Conservation (phyloP, 2,329 filamentous ascomycete genomes). For the Dendrostoma leiphaemia region DNA sequence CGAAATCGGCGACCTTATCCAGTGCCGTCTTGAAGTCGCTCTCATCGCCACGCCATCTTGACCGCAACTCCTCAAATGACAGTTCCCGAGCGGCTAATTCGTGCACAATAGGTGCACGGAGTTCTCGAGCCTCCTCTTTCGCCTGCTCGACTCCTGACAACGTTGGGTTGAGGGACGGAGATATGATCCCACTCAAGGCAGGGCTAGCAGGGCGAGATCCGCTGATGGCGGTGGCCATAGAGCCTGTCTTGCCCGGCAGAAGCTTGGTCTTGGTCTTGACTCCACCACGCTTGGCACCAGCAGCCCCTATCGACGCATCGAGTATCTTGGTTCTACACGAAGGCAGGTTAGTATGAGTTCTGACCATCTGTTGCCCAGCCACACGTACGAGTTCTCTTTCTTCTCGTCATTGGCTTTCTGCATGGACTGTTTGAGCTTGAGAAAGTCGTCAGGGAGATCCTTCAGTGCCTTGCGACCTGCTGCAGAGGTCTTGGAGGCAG, state of each 20-base stretch:
- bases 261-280: constrained; percentile 27
- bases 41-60: constrained; percentile 49
- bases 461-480: constrained; percentile 28
- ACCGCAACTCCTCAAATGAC: constrained; percentile 45
- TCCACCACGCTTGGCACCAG: constrained; percentile 23
- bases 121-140: constrained; percentile 46
- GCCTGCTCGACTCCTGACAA: constrained; percentile 51
- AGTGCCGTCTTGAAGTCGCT: constrained; percentile 54
- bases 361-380: constrained; percentile 16
- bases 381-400: constrained; percentile 40
- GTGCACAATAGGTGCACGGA: constrained; percentile 53
- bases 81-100: constrained; percentile 56
- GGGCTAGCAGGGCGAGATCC: constrained; percentile 54
- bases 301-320: constrained; percentile 25
- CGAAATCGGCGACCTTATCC: constrained; percentile 57
- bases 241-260: constrained; percentile 22
- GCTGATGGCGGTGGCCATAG: constrained; percentile 28
- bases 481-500: constrained; percentile 22
- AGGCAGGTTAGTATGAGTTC: constrained; percentile 28
- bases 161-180: constrained; percentile 50
- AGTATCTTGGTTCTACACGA: constrained; percentile 36
- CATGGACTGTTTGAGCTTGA: constrained; percentile 45
- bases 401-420: constrained; percentile 44
- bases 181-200: constrained; percentile 51
- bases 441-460: constrained; percentile 43